These are phyloP conservation scores for Macrolepiota dolichaula DNA, from an alignment of 768 basidiomycete species.

Conservation along the genomic window DNA sequence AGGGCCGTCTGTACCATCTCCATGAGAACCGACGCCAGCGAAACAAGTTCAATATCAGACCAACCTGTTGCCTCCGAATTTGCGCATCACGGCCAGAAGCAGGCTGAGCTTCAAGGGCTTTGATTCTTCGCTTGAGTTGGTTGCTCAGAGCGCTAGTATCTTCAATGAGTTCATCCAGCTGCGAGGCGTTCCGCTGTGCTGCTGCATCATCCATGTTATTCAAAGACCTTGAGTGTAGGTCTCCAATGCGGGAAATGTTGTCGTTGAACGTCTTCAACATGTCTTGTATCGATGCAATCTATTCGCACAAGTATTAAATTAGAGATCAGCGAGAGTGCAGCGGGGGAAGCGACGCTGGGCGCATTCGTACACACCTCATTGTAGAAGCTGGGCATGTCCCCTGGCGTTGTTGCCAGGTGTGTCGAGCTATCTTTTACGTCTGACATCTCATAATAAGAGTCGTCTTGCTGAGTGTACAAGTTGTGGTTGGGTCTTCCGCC, in stretches of 20 bases:
- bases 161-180: slow-evolving; percentile 66
- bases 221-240: slow-evolving; percentile 71
- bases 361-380: slow-evolving; percentile 49
- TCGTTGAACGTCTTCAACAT: slow-evolving; percentile 61
- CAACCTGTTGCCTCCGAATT: slow-evolving; percentile 75
- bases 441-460: slow-evolving; percentile 67
- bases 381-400: slow-evolving; percentile 73
- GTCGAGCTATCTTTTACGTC: slow-evolving; percentile 59
- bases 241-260: slow-evolving; percentile 66
- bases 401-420: slow-evolving; percentile 37
- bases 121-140: slow-evolving; percentile 68
- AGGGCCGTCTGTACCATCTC: slow-evolving; percentile 44
- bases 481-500: slow-evolving; percentile 48
- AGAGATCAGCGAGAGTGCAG: neutral
- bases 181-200: slow-evolving; percentile 54
- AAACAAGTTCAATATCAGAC: slow-evolving; percentile 7
- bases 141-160: slow-evolving; percentile 71
- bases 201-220: slow-evolving; percentile 73
- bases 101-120: slow-evolving; percentile 65
- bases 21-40: neutral
- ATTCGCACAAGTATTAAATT: slow-evolving; percentile 1
- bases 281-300: slow-evolving; percentile 81
- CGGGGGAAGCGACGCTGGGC: neutral
- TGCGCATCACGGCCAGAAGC: slow-evolving; percentile 66
- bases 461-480: slow-evolving; percentile 68